These are phyloP conservation scores for Amesomyces nigricolor DNA, from an alignment of 2,329 filamentous ascomycete species.

Conservation along the genomic window DNA sequence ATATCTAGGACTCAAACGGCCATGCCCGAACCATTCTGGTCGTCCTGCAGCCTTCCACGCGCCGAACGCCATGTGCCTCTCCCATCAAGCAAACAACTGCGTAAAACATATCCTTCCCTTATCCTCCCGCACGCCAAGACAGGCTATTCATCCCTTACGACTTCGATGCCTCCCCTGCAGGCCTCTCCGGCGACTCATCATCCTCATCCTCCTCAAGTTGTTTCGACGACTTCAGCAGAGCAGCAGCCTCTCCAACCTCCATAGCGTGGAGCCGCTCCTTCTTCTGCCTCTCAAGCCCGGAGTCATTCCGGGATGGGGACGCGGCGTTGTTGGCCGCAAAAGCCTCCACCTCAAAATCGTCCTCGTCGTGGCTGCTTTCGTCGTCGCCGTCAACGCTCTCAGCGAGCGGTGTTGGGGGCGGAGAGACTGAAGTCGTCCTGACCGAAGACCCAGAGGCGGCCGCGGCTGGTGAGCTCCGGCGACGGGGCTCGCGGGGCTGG, in stretches of 20 bases:
- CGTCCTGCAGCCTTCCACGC: background rate
- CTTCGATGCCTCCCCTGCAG: background rate
- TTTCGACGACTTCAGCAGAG: slow-evolving; percentile 34
- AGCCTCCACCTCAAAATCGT: slow-evolving; percentile 41
- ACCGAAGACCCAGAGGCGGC: slow-evolving; percentile 1
- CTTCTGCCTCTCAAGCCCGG: slow-evolving; percentile 36
- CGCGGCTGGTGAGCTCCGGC: slow-evolving; percentile 18
- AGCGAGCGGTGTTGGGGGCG: slow-evolving; percentile 20
- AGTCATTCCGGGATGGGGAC: slow-evolving; percentile 39
- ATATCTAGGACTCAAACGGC: background rate
- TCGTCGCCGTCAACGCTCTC: slow-evolving; percentile 44
- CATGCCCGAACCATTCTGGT: background rate
- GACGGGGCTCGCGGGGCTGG: slow-evolving; percentile 25
- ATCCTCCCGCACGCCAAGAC: background rate
- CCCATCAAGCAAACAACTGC: too few relatives aligned
- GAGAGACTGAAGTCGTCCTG: slow-evolving; percentile 17
- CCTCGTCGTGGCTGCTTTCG: slow-evolving; percentile 38
- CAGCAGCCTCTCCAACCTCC: slow-evolving; percentile 54
- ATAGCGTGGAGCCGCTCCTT: slow-evolving; percentile 54
- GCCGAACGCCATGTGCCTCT: too few relatives aligned
- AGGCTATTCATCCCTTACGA: background rate
- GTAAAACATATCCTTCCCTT: background rate
- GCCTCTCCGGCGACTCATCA: slow-evolving; percentile 22
- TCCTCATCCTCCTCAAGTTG: slow-evolving; percentile 28
- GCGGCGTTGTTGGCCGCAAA: slow-evolving; percentile 32